Conservation (phyloP, 495 filamentous ascomycete genomes). For the Aspergillus indologenus region DNA sequence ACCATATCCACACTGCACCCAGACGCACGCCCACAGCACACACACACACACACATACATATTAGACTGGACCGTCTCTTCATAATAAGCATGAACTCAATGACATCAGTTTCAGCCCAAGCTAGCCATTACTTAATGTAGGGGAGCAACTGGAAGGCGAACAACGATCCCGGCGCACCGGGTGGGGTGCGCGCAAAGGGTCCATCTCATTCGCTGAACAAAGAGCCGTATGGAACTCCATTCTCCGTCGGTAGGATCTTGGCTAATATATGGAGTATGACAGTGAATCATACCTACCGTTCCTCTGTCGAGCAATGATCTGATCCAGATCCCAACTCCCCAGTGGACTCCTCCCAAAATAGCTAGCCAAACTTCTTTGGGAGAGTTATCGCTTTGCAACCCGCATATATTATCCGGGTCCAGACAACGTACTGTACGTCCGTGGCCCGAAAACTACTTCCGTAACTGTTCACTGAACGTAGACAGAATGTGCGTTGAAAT, state of each 20-base stretch:
- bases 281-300: not conserved
- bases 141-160: not conserved
- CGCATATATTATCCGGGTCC: not conserved
- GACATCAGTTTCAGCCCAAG: not conserved
- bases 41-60: not conserved
- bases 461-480: too few species aligned
- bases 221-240: not conserved
- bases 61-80: not conserved
- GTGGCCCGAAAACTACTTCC: too few species aligned
- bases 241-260: not conserved
- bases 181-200: too few species aligned
- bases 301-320: constrained; percentile 1
- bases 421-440: not conserved
- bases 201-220: not conserved
- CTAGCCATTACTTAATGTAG: too few species aligned
- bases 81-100: too few species aligned
- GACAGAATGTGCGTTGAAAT: too few species aligned
- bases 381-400: not conserved
- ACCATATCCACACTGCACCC: not conserved
- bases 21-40: too few species aligned
- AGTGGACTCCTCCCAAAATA: not conserved
- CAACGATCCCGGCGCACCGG: not conserved
- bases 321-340: not conserved
- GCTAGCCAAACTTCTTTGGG: not conserved
- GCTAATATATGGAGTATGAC: not conserved